These are phyloP conservation scores for Microdochium bolleyi DNA, from an alignment of 2,329 filamentous ascomycete species.

Conservation along the genomic window DNA sequence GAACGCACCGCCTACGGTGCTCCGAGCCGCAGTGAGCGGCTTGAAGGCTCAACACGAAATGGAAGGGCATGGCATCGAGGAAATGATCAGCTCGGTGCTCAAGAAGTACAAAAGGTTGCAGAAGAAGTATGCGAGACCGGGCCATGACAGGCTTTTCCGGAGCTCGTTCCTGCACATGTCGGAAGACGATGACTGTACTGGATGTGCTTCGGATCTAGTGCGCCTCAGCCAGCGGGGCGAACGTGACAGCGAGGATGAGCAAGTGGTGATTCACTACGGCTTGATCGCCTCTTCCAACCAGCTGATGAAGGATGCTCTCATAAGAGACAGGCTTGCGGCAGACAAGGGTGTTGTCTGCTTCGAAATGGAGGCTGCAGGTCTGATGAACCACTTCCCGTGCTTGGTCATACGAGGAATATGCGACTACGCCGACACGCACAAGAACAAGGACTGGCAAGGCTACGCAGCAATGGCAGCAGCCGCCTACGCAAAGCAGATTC, in stretches of 20 bases:
- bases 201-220: too few species aligned
- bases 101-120: background rate
- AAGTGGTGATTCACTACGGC: background rate
- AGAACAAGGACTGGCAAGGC: conserved; percentile 25
- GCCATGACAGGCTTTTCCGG: too few species aligned
- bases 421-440: conserved; percentile 30
- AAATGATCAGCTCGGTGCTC: too few species aligned
- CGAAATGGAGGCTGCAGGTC: conserved; percentile 21
- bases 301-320: background rate
- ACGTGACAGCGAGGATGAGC: too few species aligned
- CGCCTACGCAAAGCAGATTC: conserved; percentile 6
- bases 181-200: too few species aligned
- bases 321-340: background rate
- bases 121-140: too few species aligned
- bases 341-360: conserved; percentile 11
- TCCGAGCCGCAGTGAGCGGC: background rate
- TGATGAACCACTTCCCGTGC: conserved; percentile 19
- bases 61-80: background rate
- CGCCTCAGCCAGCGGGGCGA: too few species aligned
- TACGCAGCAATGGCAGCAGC: conserved; percentile 24
- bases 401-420: conserved; percentile 29
- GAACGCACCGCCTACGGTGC: background rate
- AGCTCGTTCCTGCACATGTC: too few species aligned
- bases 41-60: background rate
- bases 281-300: background rate